These are phyloP conservation scores for Mucor saturninus DNA, from an alignment of 371 early-diverging fungal genomes.

Conservation along the genomic window DNA sequence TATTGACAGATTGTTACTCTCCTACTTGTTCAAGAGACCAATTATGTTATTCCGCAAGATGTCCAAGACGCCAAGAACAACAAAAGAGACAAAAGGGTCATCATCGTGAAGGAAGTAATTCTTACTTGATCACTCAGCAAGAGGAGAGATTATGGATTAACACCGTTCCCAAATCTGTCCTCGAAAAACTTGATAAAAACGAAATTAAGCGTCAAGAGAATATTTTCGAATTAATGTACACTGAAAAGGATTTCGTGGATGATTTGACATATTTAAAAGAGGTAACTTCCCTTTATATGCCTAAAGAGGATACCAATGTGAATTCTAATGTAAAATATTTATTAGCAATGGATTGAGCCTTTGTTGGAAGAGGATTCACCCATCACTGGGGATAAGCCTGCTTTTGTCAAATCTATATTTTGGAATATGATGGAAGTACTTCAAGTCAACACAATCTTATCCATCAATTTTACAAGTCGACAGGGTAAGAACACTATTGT, in stretches of 20 bases:
- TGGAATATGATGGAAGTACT: slow-evolving; percentile 80
- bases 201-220: slow-evolving; percentile 93
- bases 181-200: slow-evolving; percentile 67
- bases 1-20: slow-evolving; percentile 76
- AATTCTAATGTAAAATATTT: no score
- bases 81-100: slow-evolving; percentile 19
- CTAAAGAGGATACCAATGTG: no score
- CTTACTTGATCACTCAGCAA: slow-evolving; percentile 14
- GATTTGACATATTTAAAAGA: slow-evolving; percentile 66
- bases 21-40: slow-evolving; percentile 85
- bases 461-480: slow-evolving; percentile 66
- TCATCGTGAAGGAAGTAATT: slow-evolving; percentile 26
- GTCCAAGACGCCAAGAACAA: slow-evolving; percentile 62
- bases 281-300: slow-evolving; percentile 38
- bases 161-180: slow-evolving; percentile 71
- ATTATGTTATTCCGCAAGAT: slow-evolving; percentile 84
- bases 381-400: slow-evolving; percentile 48
- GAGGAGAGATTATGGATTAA: slow-evolving; percentile 64
- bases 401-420: slow-evolving; percentile 81
- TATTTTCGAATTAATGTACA: slow-evolving; percentile 91
- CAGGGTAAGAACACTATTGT: slow-evolving; percentile 77
- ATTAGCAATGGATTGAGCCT: slow-evolving; percentile 75
- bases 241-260: slow-evolving; percentile 90
- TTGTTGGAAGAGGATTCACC: slow-evolving; percentile 65
- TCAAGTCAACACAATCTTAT: slow-evolving; percentile 70